These are phyloP conservation scores for Fusarium piperis DNA, from an alignment of 2,329 filamentous ascomycete genomes.

Conservation along the genomic window DNA sequence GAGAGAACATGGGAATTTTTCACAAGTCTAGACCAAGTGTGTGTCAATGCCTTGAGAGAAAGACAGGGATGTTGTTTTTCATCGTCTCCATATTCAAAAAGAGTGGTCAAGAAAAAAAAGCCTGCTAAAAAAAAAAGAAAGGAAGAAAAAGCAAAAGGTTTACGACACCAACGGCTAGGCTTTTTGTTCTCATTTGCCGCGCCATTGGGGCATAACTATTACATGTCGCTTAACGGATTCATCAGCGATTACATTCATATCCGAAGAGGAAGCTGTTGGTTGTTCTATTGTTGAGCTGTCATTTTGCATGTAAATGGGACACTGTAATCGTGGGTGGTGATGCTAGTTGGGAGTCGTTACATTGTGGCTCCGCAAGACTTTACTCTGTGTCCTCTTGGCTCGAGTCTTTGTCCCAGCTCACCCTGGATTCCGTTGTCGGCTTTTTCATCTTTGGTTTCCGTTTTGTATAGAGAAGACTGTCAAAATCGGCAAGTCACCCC, in stretches of 20 bases:
- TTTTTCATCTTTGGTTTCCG: neutral
- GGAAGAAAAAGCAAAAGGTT: neutral
- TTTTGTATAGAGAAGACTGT: neutral
- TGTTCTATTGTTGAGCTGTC: neutral
- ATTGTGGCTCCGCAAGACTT: slow-evolving; percentile 1
- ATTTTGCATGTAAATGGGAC: neutral
- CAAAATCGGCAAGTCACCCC: slow-evolving; percentile 5
- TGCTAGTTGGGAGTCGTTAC: neutral
- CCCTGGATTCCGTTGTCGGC: slow-evolving; percentile 16
- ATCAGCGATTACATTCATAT: neutral
- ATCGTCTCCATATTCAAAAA: neutral
- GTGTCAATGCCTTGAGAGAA: slow-evolving; percentile 18
- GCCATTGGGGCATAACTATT: neutral
- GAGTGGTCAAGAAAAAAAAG: neutral
- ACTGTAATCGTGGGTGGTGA: neutral
- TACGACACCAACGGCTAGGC: neutral
- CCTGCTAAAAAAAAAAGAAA: slow-evolving; percentile 18
- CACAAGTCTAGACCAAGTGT: neutral
- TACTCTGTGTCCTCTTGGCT: slow-evolving; percentile 4
- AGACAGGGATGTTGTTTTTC: slow-evolving; percentile 16
- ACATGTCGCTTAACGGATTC: slow-evolving; percentile 2
- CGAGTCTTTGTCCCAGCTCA: slow-evolving; percentile 2
- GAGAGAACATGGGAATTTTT: neutral
- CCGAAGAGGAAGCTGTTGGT: neutral
- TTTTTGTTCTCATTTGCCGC: slow-evolving; percentile 18